Percentiles rank a stretch among this genome's conserved stretches.
phyloP scores from a whole-genome alignment of 2,329 filamentous ascomycete species.

The Polytolypa hystricis region DNA sequence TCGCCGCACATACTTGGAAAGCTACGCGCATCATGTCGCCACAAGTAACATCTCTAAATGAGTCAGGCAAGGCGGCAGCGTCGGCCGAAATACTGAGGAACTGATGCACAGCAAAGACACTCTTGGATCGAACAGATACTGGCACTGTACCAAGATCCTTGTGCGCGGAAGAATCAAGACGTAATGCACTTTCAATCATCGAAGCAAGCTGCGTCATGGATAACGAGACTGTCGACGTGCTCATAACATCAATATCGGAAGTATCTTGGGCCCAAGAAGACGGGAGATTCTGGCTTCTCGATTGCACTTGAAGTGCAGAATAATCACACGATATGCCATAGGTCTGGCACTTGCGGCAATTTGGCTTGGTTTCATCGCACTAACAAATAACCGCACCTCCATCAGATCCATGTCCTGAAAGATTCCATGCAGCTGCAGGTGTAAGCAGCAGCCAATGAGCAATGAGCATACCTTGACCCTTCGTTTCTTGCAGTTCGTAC shows the following conservation, averaged over 20 bases:
- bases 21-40: conserved; percentile 20
- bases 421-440: too few species aligned
- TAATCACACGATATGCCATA: conserved; percentile 23
- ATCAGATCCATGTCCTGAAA: too few species aligned
- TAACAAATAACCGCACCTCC: too few species aligned
- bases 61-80: conserved; percentile 10
- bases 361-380: conserved; percentile 26
- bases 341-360: conserved; percentile 22
- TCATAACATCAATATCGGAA: neutral
- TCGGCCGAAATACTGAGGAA: conserved; percentile 16
- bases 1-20: conserved; percentile 17
- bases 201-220: conserved; percentile 9
- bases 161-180: conserved; percentile 5
- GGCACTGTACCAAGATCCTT: conserved; percentile 2
- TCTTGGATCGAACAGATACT: conserved; percentile 4
- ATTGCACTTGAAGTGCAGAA: conserved; percentile 6
- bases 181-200: conserved; percentile 17
- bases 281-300: neutral
- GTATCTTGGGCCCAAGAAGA: neutral
- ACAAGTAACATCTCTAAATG: conserved; percentile 13
- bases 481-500: conserved; percentile 24
- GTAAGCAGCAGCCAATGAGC: too few species aligned
- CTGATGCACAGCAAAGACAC: conserved; percentile 19
- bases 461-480: conserved; percentile 23
- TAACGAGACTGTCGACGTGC: conserved; percentile 4